Evolutionary conservation across 2,329 filamentous ascomycete species (phyloP), one percentile per base, ranked within the genome.

Genomic region (Xylaria sp.): DNA sequence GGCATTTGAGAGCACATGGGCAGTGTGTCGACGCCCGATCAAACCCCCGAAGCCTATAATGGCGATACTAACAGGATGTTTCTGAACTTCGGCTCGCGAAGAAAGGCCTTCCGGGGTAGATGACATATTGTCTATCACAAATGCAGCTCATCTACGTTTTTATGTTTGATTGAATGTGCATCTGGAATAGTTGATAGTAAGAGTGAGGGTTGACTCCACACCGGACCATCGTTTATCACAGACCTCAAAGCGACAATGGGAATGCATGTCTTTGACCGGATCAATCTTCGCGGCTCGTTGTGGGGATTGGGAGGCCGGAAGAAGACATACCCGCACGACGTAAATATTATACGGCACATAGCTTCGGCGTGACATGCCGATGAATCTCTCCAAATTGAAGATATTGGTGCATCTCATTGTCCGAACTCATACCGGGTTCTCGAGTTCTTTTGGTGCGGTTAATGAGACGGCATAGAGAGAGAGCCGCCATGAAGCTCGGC

Each of bases 1-100:
- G 6, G 44, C 6, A 38, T 54, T 65, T 2, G 63, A 44, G 26
- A 65, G 46, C 15, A 65, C 46, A 13, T 65, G 63, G 26, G 46
- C 46, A 1, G 56, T 59, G 36, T 64, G 54, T 7, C 62, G 62
- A 33, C 62, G 62, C 28, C 62, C 44, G 44, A 64, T 64, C 1
- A 51, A 33, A 3, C 62, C 51, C 6, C 53, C 62, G 53, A 64
- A 64, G 9, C 62, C 62, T 28, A 64, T 42, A 28, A 64, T 33
- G 62, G 62, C 62, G 44, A 64, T 51, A n/a, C 33, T 10, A 11
- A 64, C 46, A 1, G 62, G 60, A 5, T 7, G 42, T 33, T 59
- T 44, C 6, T 4, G 20, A 17, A 10, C 33, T 13, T 6, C 9
- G 20, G 42, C 13, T 44, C 15, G 49, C 28, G 49, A 17, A 51